These are phyloP conservation scores for Candida loeiensis DNA, from an alignment of 805 yeast species.

Conservation along the genomic window DNA sequence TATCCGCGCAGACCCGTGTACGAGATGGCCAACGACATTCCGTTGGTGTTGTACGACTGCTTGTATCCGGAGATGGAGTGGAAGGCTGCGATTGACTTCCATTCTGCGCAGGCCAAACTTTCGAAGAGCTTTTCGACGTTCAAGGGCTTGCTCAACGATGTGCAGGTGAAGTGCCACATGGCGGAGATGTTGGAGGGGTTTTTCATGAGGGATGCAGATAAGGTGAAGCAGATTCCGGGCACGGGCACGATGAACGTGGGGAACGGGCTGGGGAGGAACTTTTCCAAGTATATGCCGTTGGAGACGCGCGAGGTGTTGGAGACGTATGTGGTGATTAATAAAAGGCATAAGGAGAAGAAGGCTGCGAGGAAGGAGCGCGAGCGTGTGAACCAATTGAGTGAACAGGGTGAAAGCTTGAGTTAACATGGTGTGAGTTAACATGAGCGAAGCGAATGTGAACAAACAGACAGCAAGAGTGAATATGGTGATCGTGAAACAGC, in stretches of 20 bases:
- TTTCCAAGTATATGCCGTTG: slow-evolving; percentile 55
- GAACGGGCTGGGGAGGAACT: slow-evolving; percentile 71
- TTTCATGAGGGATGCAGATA: slow-evolving; percentile 19
- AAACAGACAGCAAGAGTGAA: no score
- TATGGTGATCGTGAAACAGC: no score
- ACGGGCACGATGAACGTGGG: slow-evolving; percentile 56
- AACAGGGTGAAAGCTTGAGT: no score
- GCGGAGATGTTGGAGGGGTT: slow-evolving; percentile 46
- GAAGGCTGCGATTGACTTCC: slow-evolving; percentile 36
- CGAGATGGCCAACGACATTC: slow-evolving; percentile 87
- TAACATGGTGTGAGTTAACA: no score
- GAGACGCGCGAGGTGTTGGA: slow-evolving; percentile 55
- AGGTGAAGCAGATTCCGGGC: slow-evolving; percentile 12
- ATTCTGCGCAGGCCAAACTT: slow-evolving; percentile 27
- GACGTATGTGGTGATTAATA: slow-evolving; percentile 66
- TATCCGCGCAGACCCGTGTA: slow-evolving; percentile 72
- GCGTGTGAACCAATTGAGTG: no score
- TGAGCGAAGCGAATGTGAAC: no score
- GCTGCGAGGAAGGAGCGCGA: slow-evolving; percentile 13
- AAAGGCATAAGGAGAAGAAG: slow-evolving; percentile 49
- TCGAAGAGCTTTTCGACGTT: slow-evolving; percentile 42
- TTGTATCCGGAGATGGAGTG: slow-evolving; percentile 70
- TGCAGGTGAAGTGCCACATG: slow-evolving; percentile 54
- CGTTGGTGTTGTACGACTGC: slow-evolving; percentile 84
- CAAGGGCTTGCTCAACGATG: slow-evolving; percentile 52